Percentiles rank a stretch among this genome's conserved stretches.
Evolutionary conservation across 2,329 filamentous ascomycete species (phyloP).

Genomic region (Emmonsiellopsis sp.): DNA sequence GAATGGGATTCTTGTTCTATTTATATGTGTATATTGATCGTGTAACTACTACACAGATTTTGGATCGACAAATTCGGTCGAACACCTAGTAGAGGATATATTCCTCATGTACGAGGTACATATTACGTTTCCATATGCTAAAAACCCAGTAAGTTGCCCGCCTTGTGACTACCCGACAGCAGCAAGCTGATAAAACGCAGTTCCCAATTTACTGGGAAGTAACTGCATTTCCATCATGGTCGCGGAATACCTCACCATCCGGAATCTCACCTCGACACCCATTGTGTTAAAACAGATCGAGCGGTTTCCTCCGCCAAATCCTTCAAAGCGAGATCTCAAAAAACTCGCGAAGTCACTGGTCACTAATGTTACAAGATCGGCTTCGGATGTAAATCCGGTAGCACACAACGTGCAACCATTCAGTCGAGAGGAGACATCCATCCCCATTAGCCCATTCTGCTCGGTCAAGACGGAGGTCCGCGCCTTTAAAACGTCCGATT

Average conservation of each 20-base stretch:
- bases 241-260: constrained; percentile 52
- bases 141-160: no score
- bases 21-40: no score
- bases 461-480: constrained; percentile 55
- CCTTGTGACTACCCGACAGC: no score
- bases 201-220: no score
- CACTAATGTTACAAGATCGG: constrained; percentile 29
- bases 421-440: constrained; percentile 51
- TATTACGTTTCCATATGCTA: no score
- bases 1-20: no score
- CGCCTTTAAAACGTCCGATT: constrained; percentile 45
- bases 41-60: no score
- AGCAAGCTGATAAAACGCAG: neutral
- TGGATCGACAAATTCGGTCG: no score
- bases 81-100: no score
- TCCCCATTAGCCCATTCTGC: constrained; percentile 61
- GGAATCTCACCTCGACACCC: constrained; percentile 69
- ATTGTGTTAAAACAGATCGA: constrained; percentile 66
- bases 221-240: constrained; percentile 7
- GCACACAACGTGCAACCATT: constrained; percentile 49
- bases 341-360: constrained; percentile 42
- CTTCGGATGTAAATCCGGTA: constrained; percentile 37
- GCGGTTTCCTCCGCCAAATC: constrained; percentile 55
- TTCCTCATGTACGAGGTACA: no score
- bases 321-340: constrained; percentile 25